Percentiles rank a stretch among this genome's conserved stretches.
Conservation (phyloP, 176 grass and related monocot species). For the Triticum urartu region DNA sequence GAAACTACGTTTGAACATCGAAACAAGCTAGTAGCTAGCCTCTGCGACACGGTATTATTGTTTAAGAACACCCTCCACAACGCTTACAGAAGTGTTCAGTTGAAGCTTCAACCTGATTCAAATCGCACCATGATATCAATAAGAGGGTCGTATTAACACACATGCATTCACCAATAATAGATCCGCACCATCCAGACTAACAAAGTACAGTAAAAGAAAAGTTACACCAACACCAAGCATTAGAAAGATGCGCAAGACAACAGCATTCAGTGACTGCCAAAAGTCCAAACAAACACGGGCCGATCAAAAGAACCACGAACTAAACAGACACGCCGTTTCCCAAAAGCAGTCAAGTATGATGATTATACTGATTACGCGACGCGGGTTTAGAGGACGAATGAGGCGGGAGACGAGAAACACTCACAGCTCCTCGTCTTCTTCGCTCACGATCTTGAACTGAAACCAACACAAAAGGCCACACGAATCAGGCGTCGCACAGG, state of each 20-base stretch:
- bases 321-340: too few species aligned
- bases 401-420: not conserved
- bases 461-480: slow-evolving; percentile 12
- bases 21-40: not conserved
- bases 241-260: not conserved
- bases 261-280: not conserved
- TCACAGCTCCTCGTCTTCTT: slow-evolving; percentile 96
- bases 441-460: slow-evolving; percentile 85
- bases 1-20: not conserved
- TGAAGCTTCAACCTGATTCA: not conserved
- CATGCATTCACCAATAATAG: not conserved
- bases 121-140: not conserved
- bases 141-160: not conserved
- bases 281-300: not conserved
- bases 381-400: not conserved
- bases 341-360: not conserved
- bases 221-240: too few species aligned
- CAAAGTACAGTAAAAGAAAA: not conserved
- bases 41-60: not conserved
- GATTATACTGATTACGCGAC: not conserved
- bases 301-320: not conserved
- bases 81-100: not conserved
- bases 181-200: not conserved
- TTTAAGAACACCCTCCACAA: not conserved
- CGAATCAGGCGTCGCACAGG: not conserved